Conservation (phyloP, 2,329 filamentous ascomycete genomes). For the Pleurostoma richardsiae region DNA sequence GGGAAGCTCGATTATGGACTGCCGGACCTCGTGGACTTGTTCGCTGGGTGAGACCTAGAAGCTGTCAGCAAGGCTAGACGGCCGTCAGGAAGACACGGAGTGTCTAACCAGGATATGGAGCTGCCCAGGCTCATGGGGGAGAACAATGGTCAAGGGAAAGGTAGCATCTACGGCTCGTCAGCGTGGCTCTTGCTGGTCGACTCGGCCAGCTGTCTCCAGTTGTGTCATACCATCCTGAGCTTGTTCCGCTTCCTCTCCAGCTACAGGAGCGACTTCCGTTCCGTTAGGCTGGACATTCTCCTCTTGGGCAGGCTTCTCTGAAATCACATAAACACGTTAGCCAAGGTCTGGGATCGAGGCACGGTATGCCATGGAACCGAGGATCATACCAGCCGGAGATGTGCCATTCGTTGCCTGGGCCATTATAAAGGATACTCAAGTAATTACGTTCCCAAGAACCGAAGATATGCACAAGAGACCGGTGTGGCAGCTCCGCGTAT, state of each 20-base stretch:
- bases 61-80: no score
- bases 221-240: conserved; percentile 20
- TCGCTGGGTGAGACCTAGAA: conserved; percentile 81
- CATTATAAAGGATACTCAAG: not conserved
- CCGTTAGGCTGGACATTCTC: no score
- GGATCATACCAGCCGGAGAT: not conserved
- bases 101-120: conserved; percentile 77
- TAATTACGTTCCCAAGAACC: no score
- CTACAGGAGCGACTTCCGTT: conserved; percentile 6
- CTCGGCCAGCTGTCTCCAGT: not conserved
- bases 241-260: conserved; percentile 21
- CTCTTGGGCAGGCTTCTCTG: no score
- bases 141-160: conserved; percentile 65
- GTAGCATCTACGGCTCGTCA: conserved; percentile 35
- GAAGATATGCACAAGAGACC: no score
- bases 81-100: conserved; percentile 7
- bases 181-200: not conserved
- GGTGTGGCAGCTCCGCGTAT: no score
- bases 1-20: conserved; percentile 91
- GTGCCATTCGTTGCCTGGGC: not conserved
- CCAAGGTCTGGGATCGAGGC: no score
- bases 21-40: conserved; percentile 94
- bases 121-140: conserved; percentile 74
- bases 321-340: no score
- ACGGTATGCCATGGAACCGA: not conserved